Percentiles rank a stretch among this genome's conserved stretches.
These are phyloP conservation scores for Basipetospora chlamydospora DNA, from an alignment of 2,329 filamentous ascomycete species.

Conservation along the genomic window DNA sequence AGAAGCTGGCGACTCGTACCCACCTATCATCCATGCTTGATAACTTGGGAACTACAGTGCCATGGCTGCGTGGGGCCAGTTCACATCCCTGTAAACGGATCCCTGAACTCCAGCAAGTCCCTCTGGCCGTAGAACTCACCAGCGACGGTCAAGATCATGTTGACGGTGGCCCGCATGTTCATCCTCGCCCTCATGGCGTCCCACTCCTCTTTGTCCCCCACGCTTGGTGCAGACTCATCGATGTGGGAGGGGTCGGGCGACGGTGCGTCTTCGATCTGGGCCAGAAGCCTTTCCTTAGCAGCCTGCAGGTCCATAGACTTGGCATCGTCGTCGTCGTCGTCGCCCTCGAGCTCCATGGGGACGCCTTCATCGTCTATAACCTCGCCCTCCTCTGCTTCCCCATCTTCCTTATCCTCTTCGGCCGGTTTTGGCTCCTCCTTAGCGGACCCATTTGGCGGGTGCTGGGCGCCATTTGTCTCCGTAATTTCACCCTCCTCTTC, in stretches of 20 bases:
- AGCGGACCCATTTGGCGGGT: too few species aligned
- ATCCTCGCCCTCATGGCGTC: conserved; percentile 21
- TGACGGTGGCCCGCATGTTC: conserved; percentile 57
- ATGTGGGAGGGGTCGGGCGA: conserved; percentile 5
- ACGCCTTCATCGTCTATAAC: conserved; percentile 10
- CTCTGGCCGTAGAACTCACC: conserved; percentile 83
- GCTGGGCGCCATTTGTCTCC: background rate
- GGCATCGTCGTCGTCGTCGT: conserved; percentile 14
- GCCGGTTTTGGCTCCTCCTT: conserved; percentile 10
- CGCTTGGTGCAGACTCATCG: too few species aligned
- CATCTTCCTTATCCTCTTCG: conserved; percentile 10
- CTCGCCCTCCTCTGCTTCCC: conserved; percentile 7
- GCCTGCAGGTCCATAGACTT: conserved; percentile 24
- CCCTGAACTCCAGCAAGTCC: conserved; percentile 65
- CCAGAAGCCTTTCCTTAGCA: conserved; percentile 33
- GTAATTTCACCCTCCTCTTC: background rate
- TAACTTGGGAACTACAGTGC: too few species aligned
- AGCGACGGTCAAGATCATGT: conserved; percentile 81
- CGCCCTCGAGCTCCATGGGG: conserved; percentile 10
- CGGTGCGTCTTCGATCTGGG: conserved; percentile 21
- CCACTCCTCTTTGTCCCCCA: conserved; percentile 16
- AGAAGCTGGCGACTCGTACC: background rate
- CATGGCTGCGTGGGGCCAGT: too few species aligned
- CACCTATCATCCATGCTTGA: too few species aligned
- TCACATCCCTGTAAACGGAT: conserved; percentile 38